phyloP scores from a whole-genome alignment of 768 basidiomycete species.

The Phanerochaete carnosa region DNA sequence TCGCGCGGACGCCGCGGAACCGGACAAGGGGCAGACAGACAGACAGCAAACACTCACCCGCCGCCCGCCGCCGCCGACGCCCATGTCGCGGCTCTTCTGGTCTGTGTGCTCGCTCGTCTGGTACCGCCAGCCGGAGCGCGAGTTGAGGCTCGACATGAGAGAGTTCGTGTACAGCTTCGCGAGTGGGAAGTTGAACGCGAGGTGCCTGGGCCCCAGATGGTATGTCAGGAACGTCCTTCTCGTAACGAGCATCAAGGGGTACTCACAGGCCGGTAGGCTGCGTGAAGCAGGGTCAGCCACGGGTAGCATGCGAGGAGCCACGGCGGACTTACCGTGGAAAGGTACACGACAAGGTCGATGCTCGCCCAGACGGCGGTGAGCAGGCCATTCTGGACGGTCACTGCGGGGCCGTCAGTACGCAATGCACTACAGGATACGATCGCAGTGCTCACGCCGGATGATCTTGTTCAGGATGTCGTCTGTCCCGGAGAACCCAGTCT shows the following conservation, averaged over 20 bases:
- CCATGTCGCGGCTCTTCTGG: neutral
- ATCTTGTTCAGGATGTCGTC: constrained; percentile 17
- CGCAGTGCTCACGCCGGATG: constrained; percentile 10
- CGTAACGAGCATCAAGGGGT: neutral
- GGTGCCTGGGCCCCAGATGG: constrained; percentile 24
- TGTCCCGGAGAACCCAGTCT: constrained; percentile 13
- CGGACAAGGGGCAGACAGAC: neutral
- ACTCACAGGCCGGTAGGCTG: constrained; percentile 24
- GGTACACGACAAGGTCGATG: constrained; percentile 31
- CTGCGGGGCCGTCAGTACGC: constrained; percentile 14
- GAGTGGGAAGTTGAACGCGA: constrained; percentile 36
- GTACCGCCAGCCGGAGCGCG: constrained; percentile 24
- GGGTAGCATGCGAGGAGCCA: neutral
- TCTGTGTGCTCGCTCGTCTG: constrained; percentile 5
- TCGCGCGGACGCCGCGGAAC: neutral
- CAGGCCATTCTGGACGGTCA: constrained; percentile 36
- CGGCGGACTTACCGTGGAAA: constrained; percentile 15
- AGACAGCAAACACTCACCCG: neutral
- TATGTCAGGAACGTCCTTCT: neutral
- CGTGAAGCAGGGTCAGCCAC: neutral
- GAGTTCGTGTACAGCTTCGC: constrained; percentile 41
- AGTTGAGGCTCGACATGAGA: constrained; percentile 34
- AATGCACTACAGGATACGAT: neutral
- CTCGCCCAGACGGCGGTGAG: constrained; percentile 33
- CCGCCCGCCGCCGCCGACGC: neutral